Percentiles rank a stretch among this genome's conserved stretches.
phyloP scores from a whole-genome alignment of 352 stramenopile species.

The Peronospora destructor region DNA sequence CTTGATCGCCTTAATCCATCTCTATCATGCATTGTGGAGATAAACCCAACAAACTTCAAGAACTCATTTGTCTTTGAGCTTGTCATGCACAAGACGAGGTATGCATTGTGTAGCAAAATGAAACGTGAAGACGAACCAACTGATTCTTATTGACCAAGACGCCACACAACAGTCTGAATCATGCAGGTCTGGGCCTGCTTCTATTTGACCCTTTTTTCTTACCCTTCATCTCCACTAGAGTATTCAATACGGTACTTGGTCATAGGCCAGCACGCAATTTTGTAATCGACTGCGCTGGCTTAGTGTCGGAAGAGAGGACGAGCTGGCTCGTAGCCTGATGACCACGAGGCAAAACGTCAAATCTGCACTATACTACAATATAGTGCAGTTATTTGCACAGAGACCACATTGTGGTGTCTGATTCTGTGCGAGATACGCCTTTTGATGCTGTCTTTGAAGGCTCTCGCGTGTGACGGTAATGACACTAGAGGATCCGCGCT shows the following conservation, averaged over 20 bases:
- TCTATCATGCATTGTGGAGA: constrained; percentile 5
- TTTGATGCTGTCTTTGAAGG: constrained; percentile 80
- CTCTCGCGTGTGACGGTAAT: constrained; percentile 78
- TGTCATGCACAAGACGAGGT: constrained; percentile 4
- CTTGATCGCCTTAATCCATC: neutral
- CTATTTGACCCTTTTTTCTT: constrained; percentile 22
- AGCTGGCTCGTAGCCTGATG: constrained; percentile 17
- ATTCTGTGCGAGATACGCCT: constrained; percentile 67
- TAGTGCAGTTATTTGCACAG: constrained; percentile 43
- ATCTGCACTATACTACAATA: constrained; percentile 56
- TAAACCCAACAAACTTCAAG: constrained; percentile 11
- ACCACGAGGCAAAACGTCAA: constrained; percentile 15
- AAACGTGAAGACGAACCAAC: neutral
- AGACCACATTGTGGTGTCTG: constrained; percentile 59
- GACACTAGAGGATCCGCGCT: constrained; percentile 27
- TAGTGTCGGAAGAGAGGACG: constrained; percentile 5
- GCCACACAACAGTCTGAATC: constrained; percentile 15
- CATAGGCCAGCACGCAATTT: constrained; percentile 16
- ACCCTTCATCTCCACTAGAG: constrained; percentile 16
- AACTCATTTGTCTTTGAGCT: constrained; percentile 7
- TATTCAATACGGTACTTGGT: constrained; percentile 10
- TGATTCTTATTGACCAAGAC: constrained; percentile 2
- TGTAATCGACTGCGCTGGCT: constrained; percentile 14
- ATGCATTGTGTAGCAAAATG: constrained; percentile 18
- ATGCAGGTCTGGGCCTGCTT: constrained; percentile 21